Evolutionary conservation across 257 asterid species (phyloP), one percentile per base, ranked within the genome.

Genomic region (Cruciata laevipes): DNA sequence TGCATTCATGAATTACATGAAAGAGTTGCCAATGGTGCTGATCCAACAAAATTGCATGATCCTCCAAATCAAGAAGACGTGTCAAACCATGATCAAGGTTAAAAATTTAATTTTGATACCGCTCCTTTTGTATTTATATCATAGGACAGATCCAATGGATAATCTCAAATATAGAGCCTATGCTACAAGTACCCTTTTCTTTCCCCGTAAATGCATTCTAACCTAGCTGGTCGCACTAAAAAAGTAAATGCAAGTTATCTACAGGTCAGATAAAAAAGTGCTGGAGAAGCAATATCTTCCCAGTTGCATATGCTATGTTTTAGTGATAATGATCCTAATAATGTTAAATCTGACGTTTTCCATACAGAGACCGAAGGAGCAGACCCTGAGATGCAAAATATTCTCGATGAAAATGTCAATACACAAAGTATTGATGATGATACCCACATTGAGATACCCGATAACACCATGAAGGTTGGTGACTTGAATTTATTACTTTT

Each of bases 11-110:
- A 81, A 33, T 76, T 93, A 33, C 87, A 82, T 30, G 96, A 90
- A 2, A 86, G 67, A 77, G 75, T 93, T 76, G 74, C 89, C 3
- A 37, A 66, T 69, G 98, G 98, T 67, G 76, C 69, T 65, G 98
- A 93, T 70, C 87, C 87, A 32, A 69, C 88, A 40, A 83, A 87
- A 85, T 81, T 88, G 73, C 82, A 82, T 42, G 91, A 89, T 74
- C 69, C 80, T 66, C 83, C 78, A 69, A 75, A 52, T 69, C 83
- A 82, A 74, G 74, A 67, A 56, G 78, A 83, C 33, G 69, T 72
- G 82, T 58, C 82, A 65, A 73, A 60, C 65, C 66, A 77, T 69
- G 87, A 73, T 69, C 86, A 82, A 82, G 97, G 98, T 87, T 87
- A 83, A n/a, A n/a, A n/a, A 21, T 57, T 14, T 9, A 38, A 52